Evolutionary conservation across 2,329 filamentous ascomycete species (phyloP).

Genomic region (Cordyceps pruinosa): DNA sequence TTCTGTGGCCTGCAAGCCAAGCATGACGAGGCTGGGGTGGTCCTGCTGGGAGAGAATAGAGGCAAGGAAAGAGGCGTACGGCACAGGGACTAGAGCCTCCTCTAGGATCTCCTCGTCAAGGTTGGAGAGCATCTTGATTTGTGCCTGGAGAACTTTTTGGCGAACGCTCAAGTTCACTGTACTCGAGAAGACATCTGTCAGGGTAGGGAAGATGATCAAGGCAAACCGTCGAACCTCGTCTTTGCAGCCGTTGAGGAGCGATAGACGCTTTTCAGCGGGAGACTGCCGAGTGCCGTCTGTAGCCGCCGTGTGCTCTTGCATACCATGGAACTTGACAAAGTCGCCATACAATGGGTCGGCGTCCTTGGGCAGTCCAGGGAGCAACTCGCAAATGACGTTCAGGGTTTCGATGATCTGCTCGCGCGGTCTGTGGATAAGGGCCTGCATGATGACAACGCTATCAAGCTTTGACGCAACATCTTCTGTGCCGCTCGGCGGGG

Average conservation of each 20-base stretch:
- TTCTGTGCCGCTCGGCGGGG: slow-evolving; percentile 71
- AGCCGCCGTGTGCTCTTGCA: slow-evolving; percentile 15
- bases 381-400: slow-evolving; percentile 92
- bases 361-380: slow-evolving; percentile 64
- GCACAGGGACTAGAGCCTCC: slow-evolving; percentile 78
- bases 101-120: slow-evolving; percentile 78
- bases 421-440: slow-evolving; percentile 86
- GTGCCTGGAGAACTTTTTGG: slow-evolving; percentile 91
- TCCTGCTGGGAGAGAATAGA: slow-evolving; percentile 95
- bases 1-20: slow-evolving; percentile 82
- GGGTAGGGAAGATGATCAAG: slow-evolving; percentile 83
- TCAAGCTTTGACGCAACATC: slow-evolving; percentile 82
- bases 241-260: slow-evolving; percentile 75
- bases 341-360: slow-evolving; percentile 38
- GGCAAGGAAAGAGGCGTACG: slow-evolving; percentile 91
- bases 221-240: slow-evolving; percentile 85
- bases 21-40: slow-evolving; percentile 77
- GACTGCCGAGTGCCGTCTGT: slow-evolving; percentile 29
- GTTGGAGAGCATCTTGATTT: slow-evolving; percentile 96
- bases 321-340: slow-evolving; percentile 34
- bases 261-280: slow-evolving; percentile 73
- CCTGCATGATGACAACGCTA: slow-evolving; percentile 97
- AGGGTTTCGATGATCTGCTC: slow-evolving; percentile 97
- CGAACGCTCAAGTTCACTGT: slow-evolving; percentile 93
- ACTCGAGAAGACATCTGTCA: slow-evolving; percentile 95